Conservation (phyloP, 1,139 yeast genomes). For the Scheffersomyces segobiensis region DNA sequence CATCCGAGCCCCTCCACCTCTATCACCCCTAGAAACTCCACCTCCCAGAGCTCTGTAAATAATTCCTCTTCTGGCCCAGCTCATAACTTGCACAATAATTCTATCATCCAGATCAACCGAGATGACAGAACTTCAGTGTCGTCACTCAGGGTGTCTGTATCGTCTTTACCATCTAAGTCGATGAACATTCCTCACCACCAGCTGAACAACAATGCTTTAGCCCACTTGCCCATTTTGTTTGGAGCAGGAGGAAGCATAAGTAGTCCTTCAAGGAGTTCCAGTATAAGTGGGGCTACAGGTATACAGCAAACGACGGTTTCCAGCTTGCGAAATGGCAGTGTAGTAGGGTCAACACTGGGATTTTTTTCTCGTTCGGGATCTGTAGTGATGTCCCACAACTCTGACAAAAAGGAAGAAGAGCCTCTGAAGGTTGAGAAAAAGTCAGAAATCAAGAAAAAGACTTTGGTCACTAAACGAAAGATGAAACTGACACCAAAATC, state of each 20-base stretch:
- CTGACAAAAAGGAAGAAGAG: conserved; percentile 33
- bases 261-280: conserved; percentile 45
- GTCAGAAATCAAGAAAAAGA: conserved; percentile 4
- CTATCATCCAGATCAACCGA: conserved; percentile 44
- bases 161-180: conserved; percentile 47
- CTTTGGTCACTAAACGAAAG: background rate
- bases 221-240: conserved; percentile 47
- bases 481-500: conserved; percentile 7
- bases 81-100: conserved; percentile 33
- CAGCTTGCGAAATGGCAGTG: conserved; percentile 44
- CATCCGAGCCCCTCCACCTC: conserved; percentile 35
- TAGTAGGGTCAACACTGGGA: conserved; percentile 27
- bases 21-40: conserved; percentile 41
- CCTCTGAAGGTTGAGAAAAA: conserved; percentile 18
- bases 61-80: conserved; percentile 6
- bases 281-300: conserved; percentile 39
- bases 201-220: conserved; percentile 38
- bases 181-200: conserved; percentile 55
- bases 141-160: conserved; percentile 42
- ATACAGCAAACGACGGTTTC: conserved; percentile 36
- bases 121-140: conserved; percentile 42
- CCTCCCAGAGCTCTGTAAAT: conserved; percentile 16
- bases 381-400: conserved; percentile 41
- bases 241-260: conserved; percentile 42
- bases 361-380: conserved; percentile 48